Conservation (phyloP, 768 basidiomycete genomes). For the Boletus eberwhitei region DNA sequence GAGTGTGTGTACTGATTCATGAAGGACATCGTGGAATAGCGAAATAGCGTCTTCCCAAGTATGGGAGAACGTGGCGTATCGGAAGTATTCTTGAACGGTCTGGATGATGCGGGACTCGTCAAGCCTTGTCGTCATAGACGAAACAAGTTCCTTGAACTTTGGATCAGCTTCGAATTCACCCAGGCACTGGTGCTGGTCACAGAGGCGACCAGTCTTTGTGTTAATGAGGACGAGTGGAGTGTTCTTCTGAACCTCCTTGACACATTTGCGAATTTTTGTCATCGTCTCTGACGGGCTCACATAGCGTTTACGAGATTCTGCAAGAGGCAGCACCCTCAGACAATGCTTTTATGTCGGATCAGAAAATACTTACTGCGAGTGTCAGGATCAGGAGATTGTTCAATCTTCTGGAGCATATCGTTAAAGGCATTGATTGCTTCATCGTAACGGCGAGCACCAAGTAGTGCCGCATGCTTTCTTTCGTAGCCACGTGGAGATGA, state of each 20-base stretch:
- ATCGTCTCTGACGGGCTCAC: too few relatives aligned
- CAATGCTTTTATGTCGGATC: too few relatives aligned
- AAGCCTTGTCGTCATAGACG: background rate
- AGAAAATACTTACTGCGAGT: too few relatives aligned
- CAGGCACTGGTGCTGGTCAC: background rate
- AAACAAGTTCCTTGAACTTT: too few relatives aligned
- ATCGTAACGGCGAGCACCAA: background rate
- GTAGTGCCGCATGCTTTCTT: background rate
- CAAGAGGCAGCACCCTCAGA: too few relatives aligned
- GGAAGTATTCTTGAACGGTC: background rate
- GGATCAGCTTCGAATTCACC: too few relatives aligned
- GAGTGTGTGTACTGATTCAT: background rate
- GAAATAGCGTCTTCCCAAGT: background rate
- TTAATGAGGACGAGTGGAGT: background rate
- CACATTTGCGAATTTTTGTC: background rate
- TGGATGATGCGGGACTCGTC: background rate
- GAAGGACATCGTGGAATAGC: background rate
- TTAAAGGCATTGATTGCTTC: background rate
- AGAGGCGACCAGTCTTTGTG: background rate
- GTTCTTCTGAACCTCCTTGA: background rate
- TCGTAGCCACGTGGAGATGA: conserved; percentile 4
- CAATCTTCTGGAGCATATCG: background rate
- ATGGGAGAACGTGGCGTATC: conserved; percentile 4
- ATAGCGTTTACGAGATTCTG: too few relatives aligned
- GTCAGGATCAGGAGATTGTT: too few relatives aligned